Conservation (phyloP, 768 basidiomycete species). For the Russula ochroleuca region DNA sequence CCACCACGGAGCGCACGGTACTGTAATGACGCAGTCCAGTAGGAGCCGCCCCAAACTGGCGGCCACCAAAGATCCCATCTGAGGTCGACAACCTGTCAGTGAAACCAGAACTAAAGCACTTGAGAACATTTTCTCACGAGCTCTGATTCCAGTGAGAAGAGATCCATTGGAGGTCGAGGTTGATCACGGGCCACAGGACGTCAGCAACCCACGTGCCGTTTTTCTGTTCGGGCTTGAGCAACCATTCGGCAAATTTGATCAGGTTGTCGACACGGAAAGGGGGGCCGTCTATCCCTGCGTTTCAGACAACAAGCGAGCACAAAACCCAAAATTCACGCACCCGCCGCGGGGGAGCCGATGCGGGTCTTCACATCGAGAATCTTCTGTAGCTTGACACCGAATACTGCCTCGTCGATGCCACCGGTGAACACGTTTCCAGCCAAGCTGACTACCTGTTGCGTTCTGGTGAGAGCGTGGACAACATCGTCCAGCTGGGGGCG, state of each 20-base stretch:
- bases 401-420: conserved; percentile 19
- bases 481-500: conserved; percentile 19
- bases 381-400: conserved; percentile 10
- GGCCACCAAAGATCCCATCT: conserved; percentile 26
- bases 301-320: not conserved
- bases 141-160: conserved; percentile 20
- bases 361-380: conserved; percentile 13
- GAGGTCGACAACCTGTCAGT: not conserved
- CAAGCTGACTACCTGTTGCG: conserved; percentile 19
- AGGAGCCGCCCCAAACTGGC: conserved; percentile 22
- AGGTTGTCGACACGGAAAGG: conserved; percentile 13
- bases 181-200: conserved; percentile 20
- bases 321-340: not conserved
- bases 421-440: conserved; percentile 25
- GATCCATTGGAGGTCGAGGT: conserved; percentile 25
- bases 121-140: conserved; percentile 3
- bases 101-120: not conserved
- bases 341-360: conserved; percentile 22
- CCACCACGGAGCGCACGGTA: conserved; percentile 25
- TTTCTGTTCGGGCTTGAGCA: conserved; percentile 16
- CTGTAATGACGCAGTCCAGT: conserved; percentile 25
- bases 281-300: conserved; percentile 10
- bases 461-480: conserved; percentile 15
- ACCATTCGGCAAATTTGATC: conserved; percentile 24
- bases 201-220: conserved; percentile 22